Base-by-base conservation (phyloP, 169 alveolate species). In the Plasmodium gaboni region DNA sequence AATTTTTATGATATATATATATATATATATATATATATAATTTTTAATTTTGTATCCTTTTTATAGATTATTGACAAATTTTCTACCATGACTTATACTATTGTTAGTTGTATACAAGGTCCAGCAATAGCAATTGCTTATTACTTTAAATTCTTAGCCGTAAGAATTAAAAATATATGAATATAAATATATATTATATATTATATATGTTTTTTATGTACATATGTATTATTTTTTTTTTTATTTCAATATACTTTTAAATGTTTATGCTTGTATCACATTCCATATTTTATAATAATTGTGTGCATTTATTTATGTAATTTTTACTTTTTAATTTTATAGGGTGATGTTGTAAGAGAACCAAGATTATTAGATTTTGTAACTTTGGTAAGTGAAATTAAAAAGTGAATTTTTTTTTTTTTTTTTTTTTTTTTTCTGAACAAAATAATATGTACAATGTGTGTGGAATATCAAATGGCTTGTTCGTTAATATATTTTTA, bases 111-210 rank as follows among this genome's bases (percentile, higher is more conserved):
- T 55, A 76, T 76, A 46, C 89, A 76, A 50, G 89, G 89, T 64
- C 89, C 89, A 64, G 89, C 89, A 48, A 76, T 76, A 64, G 63
- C 89, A 64, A 76, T 76, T 9, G 89, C 89, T 4, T 76, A 76
- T 55, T 76, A 76, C 53, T 76, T 76, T 76, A 76, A 76, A 64
- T 76, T 76, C 42, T 26, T 76, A 46, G 89, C 89, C 68, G 89
- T 76, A 76, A 48, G 19, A 2, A 57, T 12, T 15, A 55, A 55
- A 15, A 57, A 57, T 3, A n/a, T 57, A 57, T 57, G 5, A 32
- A 32, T 32, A 32, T 60, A 15, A 0, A 60, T 5, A 19, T 60
- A 24, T 22, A 61, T 51, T 55, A 15, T 22, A 15, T 55, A 55
- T 15, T 13, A 55, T 55, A 19, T 7, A 61, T 61, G 1, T 61